Conservation (phyloP, 495 filamentous ascomycete species). For the Immersiella caudata region DNA sequence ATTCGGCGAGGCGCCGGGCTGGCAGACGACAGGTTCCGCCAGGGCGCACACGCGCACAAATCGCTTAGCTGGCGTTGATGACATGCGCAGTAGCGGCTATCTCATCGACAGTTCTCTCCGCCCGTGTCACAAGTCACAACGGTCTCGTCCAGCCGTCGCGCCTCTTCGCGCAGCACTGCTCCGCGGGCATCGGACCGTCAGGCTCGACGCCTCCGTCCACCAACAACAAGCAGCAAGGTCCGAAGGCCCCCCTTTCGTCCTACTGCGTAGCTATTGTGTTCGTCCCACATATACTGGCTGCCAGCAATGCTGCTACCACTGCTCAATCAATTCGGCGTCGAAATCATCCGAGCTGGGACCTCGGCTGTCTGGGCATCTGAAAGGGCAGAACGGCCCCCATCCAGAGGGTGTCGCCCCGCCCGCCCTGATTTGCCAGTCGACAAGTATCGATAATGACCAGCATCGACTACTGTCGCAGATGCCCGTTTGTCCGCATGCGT, state of each 20-base stretch:
- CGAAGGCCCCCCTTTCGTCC: too few relatives aligned
- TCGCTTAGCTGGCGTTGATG: constrained; percentile 5
- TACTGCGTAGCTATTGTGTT: too few relatives aligned
- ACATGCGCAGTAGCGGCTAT: constrained; percentile 16
- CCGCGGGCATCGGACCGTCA: neutral
- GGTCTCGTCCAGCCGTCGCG: neutral
- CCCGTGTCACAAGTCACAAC: neutral
- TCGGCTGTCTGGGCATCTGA: neutral
- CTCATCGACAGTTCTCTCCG: constrained; percentile 1
- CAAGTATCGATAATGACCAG: constrained; percentile 19
- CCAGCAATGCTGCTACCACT: neutral
- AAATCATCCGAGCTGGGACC: constrained; percentile 15
- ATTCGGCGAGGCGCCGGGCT: neutral
- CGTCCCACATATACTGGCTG: too few relatives aligned
- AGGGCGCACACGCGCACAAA: neutral
- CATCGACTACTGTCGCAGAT: constrained; percentile 18
- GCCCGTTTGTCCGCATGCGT: constrained; percentile 17
- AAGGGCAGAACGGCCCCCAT: constrained; percentile 15
- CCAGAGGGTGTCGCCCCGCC: constrained; percentile 1
- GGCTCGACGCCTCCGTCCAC: neutral
- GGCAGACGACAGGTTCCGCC: neutral
- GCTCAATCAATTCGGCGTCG: constrained; percentile 7
- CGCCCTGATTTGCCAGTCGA: constrained; percentile 17
- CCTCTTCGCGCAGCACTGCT: neutral
- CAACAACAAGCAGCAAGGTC: too few relatives aligned